phyloP scores from a whole-genome alignment of 306 rosid species.

The Gastrolobium villosum region DNA sequence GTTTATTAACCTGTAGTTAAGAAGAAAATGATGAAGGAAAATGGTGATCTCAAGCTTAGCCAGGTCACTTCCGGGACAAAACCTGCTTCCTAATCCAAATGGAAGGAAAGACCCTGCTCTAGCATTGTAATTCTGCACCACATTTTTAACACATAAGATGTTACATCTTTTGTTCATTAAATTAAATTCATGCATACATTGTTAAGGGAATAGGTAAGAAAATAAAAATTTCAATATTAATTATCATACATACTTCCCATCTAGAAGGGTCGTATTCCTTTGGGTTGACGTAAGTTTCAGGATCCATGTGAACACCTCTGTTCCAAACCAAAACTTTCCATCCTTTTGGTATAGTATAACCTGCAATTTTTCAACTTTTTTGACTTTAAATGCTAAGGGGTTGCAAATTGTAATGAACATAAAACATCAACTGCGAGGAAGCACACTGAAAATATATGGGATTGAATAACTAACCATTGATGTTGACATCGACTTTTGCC shows the following conservation, averaged over 20 bases:
- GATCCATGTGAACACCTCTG: constrained; percentile 79
- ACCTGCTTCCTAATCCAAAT: constrained; percentile 69
- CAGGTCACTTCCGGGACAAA: constrained; percentile 71
- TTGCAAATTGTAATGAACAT: background rate
- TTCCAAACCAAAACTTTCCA: constrained; percentile 81
- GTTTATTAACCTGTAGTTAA: constrained; percentile 57
- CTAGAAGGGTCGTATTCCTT: constrained; percentile 67
- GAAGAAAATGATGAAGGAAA: constrained; percentile 75
- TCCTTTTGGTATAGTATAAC: constrained; percentile 73
- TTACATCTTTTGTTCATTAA: constrained; percentile 27
- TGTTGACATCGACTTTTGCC: constrained; percentile 66
- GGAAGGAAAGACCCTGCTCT: constrained; percentile 73
- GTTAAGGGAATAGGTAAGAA: background rate
- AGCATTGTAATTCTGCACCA: constrained; percentile 56
- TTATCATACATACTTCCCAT: constrained; percentile 63
- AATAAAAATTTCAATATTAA: background rate
- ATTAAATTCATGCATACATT: background rate
- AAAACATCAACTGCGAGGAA: background rate
- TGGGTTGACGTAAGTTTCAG: constrained; percentile 64
- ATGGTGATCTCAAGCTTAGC: constrained; percentile 68
- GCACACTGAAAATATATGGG: background rate
- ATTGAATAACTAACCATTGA: constrained; percentile 56
- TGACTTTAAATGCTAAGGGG: background rate
- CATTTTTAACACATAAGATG: constrained; percentile 13
- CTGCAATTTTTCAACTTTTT: constrained; percentile 42